Evolutionary conservation across 176 grass and related monocot genomes (phyloP).

Genomic region (Chloris gayana): DNA sequence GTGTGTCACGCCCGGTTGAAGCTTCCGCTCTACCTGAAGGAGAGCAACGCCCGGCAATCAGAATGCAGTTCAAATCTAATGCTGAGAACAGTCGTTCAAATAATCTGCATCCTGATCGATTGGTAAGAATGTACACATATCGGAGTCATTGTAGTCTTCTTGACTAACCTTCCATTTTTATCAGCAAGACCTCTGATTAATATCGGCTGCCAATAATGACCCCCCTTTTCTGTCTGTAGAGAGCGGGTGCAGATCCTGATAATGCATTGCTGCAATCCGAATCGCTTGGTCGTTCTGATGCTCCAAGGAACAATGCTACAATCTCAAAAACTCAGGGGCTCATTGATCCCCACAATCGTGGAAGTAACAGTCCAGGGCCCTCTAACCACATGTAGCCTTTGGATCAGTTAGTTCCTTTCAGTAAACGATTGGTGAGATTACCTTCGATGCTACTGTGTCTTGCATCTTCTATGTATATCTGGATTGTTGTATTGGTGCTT

Average conservation of each 20-base stretch:
- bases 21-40: slow-evolving; percentile 42
- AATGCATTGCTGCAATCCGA: slow-evolving; percentile 51
- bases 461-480: slow-evolving; percentile 27
- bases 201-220: slow-evolving; percentile 18
- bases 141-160: neutral
- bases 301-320: slow-evolving; percentile 22
- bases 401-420: slow-evolving; percentile 36
- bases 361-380: slow-evolving; percentile 42
- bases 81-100: slow-evolving; percentile 55
- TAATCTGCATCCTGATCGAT: slow-evolving; percentile 45
- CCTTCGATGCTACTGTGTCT: slow-evolving; percentile 18
- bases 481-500: slow-evolving; percentile 24
- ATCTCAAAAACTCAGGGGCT: slow-evolving; percentile 27
- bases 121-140: slow-evolving; percentile 30
- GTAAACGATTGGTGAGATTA: slow-evolving; percentile 38
- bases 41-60: slow-evolving; percentile 49
- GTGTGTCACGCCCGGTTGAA: slow-evolving; percentile 35
- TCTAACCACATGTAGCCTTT: slow-evolving; percentile 42
- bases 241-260: slow-evolving; percentile 31
- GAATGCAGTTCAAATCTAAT: slow-evolving; percentile 54
- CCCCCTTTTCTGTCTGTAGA: slow-evolving; percentile 40
- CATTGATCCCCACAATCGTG: slow-evolving; percentile 7
- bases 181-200: neutral
- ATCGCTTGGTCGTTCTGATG: slow-evolving; percentile 34
- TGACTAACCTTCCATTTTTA: neutral